These are phyloP conservation scores for Nymphaea colorata DNA, from an alignment of 164 flowering plant genomes.

Conservation along the genomic window DNA sequence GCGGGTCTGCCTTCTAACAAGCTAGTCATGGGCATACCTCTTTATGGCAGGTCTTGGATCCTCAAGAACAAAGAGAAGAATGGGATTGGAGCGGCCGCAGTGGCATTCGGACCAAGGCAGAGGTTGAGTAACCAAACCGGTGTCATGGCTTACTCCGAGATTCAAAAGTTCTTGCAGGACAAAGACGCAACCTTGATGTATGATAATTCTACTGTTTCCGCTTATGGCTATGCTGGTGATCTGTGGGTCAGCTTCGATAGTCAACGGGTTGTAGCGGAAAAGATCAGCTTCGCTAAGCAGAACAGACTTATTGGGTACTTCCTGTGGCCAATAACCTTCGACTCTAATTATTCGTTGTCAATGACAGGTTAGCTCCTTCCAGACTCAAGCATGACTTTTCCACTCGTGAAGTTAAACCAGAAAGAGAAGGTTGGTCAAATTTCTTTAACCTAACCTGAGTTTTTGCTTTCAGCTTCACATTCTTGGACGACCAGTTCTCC, in stretches of 20 bases:
- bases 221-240: slow-evolving; percentile 4
- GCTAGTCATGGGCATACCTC: slow-evolving; percentile 2
- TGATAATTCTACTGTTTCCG: slow-evolving; percentile 2
- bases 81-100: not conserved
- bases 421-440: not conserved
- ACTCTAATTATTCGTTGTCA: slow-evolving; percentile 4
- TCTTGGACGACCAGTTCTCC: not conserved
- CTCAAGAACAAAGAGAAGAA: slow-evolving; percentile 5
- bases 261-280: not conserved
- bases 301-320: slow-evolving; percentile 4
- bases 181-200: not conserved
- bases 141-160: slow-evolving; percentile 7
- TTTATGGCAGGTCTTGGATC: slow-evolving; percentile 4
- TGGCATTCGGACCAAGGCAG: not conserved
- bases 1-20: not conserved
- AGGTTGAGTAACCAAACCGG: slow-evolving; percentile 6
- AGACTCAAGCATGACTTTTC: not conserved
- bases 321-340: slow-evolving; percentile 6
- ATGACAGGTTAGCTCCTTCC: not conserved
- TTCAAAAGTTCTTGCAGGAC: not conserved
- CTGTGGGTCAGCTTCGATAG: slow-evolving; percentile 7
- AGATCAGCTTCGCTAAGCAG: not conserved
- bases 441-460: not conserved
- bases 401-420: not conserved
- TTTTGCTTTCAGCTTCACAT: slow-evolving; percentile 1